Base-by-base conservation (phyloP, 495 filamentous ascomycete species). In the Evernia prunastri region DNA sequence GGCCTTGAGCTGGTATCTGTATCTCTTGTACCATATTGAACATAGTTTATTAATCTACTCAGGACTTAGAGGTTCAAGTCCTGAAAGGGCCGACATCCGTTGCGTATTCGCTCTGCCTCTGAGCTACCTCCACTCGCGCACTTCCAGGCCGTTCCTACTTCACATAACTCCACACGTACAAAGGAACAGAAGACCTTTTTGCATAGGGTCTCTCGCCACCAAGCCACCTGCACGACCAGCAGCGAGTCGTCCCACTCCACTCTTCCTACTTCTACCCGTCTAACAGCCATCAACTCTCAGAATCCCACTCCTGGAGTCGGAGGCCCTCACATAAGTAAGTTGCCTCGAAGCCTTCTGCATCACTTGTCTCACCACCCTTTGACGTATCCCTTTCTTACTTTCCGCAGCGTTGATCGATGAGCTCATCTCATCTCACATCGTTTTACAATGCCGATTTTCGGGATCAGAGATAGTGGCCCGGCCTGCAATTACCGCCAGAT, bases 11-110 rank as follows among this genome's bases (percentile, higher is more conserved):
- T 18, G 29, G 51, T n/a, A 33, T 33, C 51, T 54, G 51, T 54
- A 54, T 54, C 51, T 54, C 29, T 53, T 54, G 51, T 54, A 54
- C 10, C 51, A 54, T 54, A 54, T 29, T 54, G 29, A 33, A 54
- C 25, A 54, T 54, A 33, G n/a, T 54, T 3, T 33, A 33, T 31
- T 31, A 54, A 54, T 31, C 17, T 33, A 54, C 51, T 15, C 17
- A 31, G 20, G 51, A 17, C 13, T 13, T 27, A n/a, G n/a, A n/a
- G 20, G 20, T 47, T 23, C 10, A 20, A 25, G 10, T 20, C 8
- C 4, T 43, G 7, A 6, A 45, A 29, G 5, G 2, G 47, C 27
- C 49, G 49, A 31, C 49, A 18, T 17, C 13, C 13, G 23, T 27
- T 49, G 23, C 42, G 42, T 20, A 23, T 45, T 25, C n/a, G 25